phyloP scores from a whole-genome alignment of 1,284 basidiomycete genomes.

The Boletus mariae region DNA sequence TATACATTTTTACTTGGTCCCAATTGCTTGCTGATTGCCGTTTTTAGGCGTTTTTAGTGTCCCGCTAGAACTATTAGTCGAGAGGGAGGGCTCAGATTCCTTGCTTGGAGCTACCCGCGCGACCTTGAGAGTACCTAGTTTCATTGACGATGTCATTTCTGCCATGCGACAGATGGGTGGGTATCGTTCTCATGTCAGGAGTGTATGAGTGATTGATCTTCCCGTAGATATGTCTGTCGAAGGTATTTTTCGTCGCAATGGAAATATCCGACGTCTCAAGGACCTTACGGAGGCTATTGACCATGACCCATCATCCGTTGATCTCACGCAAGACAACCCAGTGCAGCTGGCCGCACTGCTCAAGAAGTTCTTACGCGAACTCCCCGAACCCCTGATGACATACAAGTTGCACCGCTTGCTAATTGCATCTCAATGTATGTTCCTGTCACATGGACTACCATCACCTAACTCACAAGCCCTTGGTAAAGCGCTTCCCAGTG shows the following conservation, averaged over 20 bases:
- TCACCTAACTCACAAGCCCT: constrained; percentile 11
- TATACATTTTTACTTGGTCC: constrained; percentile 31
- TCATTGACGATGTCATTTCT: constrained; percentile 96
- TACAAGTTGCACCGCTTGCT: constrained; percentile 90
- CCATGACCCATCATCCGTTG: constrained; percentile 86
- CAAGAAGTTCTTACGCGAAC: constrained; percentile 95
- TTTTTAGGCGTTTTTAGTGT: constrained; percentile 81
- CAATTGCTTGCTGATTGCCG: neutral
- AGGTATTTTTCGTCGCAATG: constrained; percentile 98
- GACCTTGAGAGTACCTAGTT: constrained; percentile 88
- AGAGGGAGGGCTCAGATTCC: constrained; percentile 93
- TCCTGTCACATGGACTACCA: neutral
- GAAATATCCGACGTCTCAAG: constrained; percentile 92
- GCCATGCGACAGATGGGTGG: constrained; percentile 99
- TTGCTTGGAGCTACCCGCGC: constrained; percentile 85
- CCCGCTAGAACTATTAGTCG: constrained; percentile 92
- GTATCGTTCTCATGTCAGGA: constrained; percentile 31
- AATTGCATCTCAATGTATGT: constrained; percentile 84
- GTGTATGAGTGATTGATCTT: constrained; percentile 3
- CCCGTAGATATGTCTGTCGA: constrained; percentile 92
- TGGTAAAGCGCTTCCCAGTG: constrained; percentile 63
- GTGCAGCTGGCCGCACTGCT: constrained; percentile 96
- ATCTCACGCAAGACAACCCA: constrained; percentile 91
- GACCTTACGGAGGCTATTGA: constrained; percentile 92
- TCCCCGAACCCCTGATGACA: constrained; percentile 95